phyloP scores from a whole-genome alignment of 1,284 basidiomycete genomes.

The Cryptococcus sp. region DNA sequence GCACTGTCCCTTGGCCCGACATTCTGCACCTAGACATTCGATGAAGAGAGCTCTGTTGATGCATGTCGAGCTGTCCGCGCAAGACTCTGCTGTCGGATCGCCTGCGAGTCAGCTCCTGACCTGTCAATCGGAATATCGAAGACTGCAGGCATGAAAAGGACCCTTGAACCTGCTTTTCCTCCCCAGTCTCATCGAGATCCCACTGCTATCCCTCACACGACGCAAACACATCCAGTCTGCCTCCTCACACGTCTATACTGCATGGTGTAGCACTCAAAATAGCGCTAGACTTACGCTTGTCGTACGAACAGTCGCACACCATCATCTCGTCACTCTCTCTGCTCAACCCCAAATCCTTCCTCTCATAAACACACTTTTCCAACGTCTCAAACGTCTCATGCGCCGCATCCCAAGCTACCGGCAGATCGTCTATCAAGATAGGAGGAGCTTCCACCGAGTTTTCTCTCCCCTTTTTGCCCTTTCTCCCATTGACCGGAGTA shows the following conservation, averaged over 20 bases:
- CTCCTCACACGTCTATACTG: neutral
- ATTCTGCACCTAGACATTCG: conserved; percentile 84
- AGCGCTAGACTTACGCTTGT: conserved; percentile 66
- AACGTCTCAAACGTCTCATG: conserved; percentile 69
- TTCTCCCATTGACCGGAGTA: neutral
- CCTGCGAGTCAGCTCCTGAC: conserved; percentile 25
- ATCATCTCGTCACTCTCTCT: conserved; percentile 85
- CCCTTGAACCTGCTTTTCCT: too few relatives aligned
- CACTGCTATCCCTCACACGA: too few relatives aligned
- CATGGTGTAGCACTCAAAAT: neutral
- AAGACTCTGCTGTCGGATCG: conserved; percentile 61
- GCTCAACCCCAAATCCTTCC: conserved; percentile 75
- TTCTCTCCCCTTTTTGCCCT: neutral
- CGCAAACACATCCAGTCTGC: too few relatives aligned
- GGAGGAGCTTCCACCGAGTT: conserved; percentile 1
- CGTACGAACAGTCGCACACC: conserved; percentile 84
- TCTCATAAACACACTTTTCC: conserved; percentile 76
- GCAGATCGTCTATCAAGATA: conserved; percentile 64
- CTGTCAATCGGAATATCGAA: too few relatives aligned
- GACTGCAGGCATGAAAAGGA: too few relatives aligned
- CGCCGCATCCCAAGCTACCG: conserved; percentile 68
- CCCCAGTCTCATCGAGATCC: too few relatives aligned
- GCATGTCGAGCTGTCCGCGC: conserved; percentile 85
- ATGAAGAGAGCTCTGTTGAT: conserved; percentile 97
- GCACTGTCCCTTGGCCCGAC: conserved; percentile 74